These are phyloP conservation scores for Jacaranda mimosifolia DNA, from an alignment of 257 asterid genomes.

Conservation along the genomic window DNA sequence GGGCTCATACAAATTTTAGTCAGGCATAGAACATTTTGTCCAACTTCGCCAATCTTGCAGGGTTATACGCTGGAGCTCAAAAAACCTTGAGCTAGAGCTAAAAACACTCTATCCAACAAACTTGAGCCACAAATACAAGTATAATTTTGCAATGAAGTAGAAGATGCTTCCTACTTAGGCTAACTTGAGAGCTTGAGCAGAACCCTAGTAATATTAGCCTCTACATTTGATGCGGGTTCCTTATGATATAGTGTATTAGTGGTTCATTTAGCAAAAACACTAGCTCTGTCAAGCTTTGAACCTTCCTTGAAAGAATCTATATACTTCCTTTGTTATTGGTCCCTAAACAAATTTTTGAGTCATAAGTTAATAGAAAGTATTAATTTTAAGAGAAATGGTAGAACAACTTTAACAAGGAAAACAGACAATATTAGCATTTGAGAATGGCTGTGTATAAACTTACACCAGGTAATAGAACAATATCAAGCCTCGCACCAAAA, in stretches of 20 bases:
- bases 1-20: too few relatives aligned
- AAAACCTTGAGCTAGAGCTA: too few relatives aligned
- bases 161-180: conserved; percentile 88
- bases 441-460: conserved; percentile 41
- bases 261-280: conserved; percentile 70
- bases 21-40: too few relatives aligned
- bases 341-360: conserved; percentile 58
- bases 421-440: conserved; percentile 13
- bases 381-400: not conserved
- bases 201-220: conserved; percentile 73
- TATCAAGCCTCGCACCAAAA: too few relatives aligned
- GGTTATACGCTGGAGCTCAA: too few relatives aligned
- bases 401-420: conserved; percentile 21
- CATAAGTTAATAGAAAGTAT: not conserved
- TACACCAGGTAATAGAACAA: conserved; percentile 39
- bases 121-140: not conserved
- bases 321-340: conserved; percentile 59
- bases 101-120: too few relatives aligned
- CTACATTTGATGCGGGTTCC: conserved; percentile 80
- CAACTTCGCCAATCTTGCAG: too few relatives aligned
- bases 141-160: conserved; percentile 75
- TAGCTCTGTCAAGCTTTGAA: conserved; percentile 71
- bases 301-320: conserved; percentile 72
- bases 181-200: conserved; percentile 57
- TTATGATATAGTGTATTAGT: conserved; percentile 62